Conservation (phyloP, 768 basidiomycete genomes). For the Pisolithus marmoratus region DNA sequence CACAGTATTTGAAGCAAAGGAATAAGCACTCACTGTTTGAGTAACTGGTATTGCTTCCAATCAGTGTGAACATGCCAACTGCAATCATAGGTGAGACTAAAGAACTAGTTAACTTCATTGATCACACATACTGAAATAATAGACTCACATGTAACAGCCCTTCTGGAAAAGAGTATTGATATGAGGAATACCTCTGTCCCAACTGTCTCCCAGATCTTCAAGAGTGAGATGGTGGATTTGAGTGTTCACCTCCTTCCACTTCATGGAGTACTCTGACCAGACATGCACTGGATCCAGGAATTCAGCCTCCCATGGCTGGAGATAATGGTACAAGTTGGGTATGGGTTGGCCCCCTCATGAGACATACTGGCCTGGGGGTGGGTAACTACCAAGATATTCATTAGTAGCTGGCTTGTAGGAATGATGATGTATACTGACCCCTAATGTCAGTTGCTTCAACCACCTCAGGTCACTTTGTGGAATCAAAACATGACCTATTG, state of each 20-base stretch:
- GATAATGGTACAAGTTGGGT: conserved; percentile 94
- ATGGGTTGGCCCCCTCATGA: conserved; percentile 93
- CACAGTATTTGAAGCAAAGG: not conserved
- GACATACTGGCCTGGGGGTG: conserved; percentile 99
- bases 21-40: conserved; percentile 65
- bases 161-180: conserved; percentile 99
- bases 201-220: conserved; percentile 96
- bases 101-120: not conserved
- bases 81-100: conserved; percentile 91
- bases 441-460: conserved; percentile 98
- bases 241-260: conserved; percentile 97
- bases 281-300: conserved; percentile 98
- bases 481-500: conserved; percentile 98
- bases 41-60: conserved; percentile 95
- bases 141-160: conserved; percentile 80
- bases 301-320: conserved; percentile 97
- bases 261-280: conserved; percentile 99
- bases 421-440: conserved; percentile 35
- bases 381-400: conserved; percentile 50
- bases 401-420: not conserved
- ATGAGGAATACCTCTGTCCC: conserved; percentile 97
- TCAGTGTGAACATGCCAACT: conserved; percentile 98
- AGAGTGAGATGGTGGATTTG: conserved; percentile 95
- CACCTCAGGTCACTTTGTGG: conserved; percentile 96
- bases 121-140: not conserved